Conservation (phyloP, 306 rosid species). For the Lathyrus sativus region DNA sequence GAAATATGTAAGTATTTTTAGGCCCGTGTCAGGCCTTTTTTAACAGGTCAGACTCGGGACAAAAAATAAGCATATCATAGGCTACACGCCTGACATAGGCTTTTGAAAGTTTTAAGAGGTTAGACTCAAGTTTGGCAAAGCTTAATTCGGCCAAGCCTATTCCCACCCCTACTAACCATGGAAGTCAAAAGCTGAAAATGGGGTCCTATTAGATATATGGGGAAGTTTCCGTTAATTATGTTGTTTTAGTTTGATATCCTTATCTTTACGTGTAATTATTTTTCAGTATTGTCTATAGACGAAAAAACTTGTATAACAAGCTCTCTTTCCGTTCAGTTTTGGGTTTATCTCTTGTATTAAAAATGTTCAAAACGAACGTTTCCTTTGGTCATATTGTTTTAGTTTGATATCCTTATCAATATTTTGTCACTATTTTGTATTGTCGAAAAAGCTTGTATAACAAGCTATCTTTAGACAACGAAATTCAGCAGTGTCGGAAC, state of each 20-base stretch:
- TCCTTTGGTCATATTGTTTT: neutral
- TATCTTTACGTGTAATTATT: neutral
- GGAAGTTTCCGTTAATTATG: neutral
- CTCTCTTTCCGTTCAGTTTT: too few species aligned
- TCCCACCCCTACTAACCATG: too few species aligned
- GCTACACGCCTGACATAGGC: too few species aligned
- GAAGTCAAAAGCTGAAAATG: too few species aligned
- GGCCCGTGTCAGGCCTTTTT: too few species aligned
- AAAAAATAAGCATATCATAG: too few species aligned
- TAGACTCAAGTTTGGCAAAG: too few species aligned
- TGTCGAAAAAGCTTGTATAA: neutral
- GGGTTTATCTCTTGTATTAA: conserved; percentile 9
- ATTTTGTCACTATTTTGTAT: neutral
- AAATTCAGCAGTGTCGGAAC: conserved; percentile 3
- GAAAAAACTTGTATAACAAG: conserved; percentile 2
- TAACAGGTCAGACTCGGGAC: too few species aligned
- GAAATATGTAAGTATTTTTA: too few species aligned
- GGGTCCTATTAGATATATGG: neutral
- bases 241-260: conserved; percentile 2
- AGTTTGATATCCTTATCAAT: neutral
- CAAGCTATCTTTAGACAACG: conserved; percentile 14
- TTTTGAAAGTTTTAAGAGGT: too few species aligned
- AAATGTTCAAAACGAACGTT: conserved; percentile 7
- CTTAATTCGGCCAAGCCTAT: too few species aligned
- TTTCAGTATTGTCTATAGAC: neutral